A percentile compares a stretch with the other conserved stretches of the same genome.
Evolutionary conservation across 2,329 filamentous ascomycete genomes (phyloP).

Genomic region (Talaromyces funiculosus): DNA sequence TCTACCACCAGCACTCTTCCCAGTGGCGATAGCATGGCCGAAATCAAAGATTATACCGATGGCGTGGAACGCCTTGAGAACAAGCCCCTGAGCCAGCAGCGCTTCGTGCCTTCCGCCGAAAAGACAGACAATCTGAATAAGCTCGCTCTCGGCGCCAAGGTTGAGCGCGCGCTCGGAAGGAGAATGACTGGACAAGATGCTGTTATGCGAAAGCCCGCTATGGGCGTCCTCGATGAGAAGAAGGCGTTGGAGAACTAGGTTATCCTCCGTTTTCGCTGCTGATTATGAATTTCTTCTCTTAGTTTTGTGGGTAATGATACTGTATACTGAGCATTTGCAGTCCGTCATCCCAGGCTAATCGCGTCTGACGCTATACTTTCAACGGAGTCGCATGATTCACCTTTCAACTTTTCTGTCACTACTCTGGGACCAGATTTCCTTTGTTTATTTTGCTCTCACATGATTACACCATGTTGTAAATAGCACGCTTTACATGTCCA

Average conservation of each 20-base stretch:
- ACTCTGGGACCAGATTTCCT: slow-evolving; percentile 18
- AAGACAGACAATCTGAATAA: slow-evolving; percentile 80
- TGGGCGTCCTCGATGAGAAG: slow-evolving; percentile 33
- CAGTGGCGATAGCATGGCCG: slow-evolving; percentile 48
- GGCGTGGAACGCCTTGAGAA: slow-evolving; percentile 85
- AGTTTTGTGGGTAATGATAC: slow-evolving; percentile 7
- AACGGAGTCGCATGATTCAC: background rate
- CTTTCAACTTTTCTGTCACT: slow-evolving; percentile 1
- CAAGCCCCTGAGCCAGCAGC: slow-evolving; percentile 74
- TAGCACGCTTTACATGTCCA: slow-evolving; percentile 1
- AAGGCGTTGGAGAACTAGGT: slow-evolving; percentile 15
- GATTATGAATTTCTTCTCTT: slow-evolving; percentile 10
- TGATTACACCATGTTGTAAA: slow-evolving; percentile 12
- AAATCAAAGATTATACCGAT: slow-evolving; percentile 70
- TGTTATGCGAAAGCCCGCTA: slow-evolving; percentile 59
- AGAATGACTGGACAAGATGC: slow-evolving; percentile 88
- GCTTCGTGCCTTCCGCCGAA: slow-evolving; percentile 70
- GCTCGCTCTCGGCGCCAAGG: slow-evolving; percentile 80
- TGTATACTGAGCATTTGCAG: background rate
- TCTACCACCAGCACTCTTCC: slow-evolving; percentile 36
- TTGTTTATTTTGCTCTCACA: slow-evolving; percentile 15
- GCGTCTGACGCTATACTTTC: slow-evolving; percentile 10
- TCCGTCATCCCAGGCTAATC: background rate
- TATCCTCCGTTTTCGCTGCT: slow-evolving; percentile 5
- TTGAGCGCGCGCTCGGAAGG: slow-evolving; percentile 78